These are phyloP conservation scores for Cladobotryum mycophilum DNA, from an alignment of 2,329 filamentous ascomycete species.

Conservation along the genomic window DNA sequence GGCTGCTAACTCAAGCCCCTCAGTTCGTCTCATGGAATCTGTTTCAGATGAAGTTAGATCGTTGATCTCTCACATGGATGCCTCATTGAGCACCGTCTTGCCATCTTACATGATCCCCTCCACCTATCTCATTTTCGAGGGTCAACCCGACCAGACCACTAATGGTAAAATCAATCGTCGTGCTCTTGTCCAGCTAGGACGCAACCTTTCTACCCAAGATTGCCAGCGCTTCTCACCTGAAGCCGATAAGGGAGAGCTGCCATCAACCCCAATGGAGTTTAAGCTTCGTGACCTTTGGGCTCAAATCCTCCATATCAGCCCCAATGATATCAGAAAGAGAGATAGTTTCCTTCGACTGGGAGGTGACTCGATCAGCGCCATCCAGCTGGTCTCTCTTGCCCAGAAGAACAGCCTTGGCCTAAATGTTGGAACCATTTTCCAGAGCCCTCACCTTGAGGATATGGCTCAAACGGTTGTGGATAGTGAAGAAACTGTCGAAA, in stretches of 20 bases:
- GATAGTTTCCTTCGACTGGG: constrained; percentile 14
- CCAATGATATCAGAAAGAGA: constrained; percentile 10
- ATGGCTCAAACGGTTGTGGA: background rate
- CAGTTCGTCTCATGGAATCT: background rate
- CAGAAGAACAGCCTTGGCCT: constrained; percentile 9
- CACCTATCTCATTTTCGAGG: constrained; percentile 1
- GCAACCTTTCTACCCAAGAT: background rate
- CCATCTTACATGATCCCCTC: constrained; percentile 8
- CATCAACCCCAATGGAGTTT: constrained; percentile 2
- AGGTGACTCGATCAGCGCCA: constrained; percentile 14
- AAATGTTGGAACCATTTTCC: constrained; percentile 12
- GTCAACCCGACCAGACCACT: constrained; percentile 5
- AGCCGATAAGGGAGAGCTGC: background rate
- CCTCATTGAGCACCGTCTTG: background rate
- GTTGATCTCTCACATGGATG: background rate
- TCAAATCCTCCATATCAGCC: background rate
- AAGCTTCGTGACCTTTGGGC: constrained; percentile 4
- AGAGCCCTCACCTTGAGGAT: constrained; percentile 6
- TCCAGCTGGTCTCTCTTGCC: constrained; percentile 11
- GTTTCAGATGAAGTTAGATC: too few species aligned
- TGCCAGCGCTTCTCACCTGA: background rate
- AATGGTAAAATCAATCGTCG: constrained; percentile 8
- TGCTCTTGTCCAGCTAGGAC: background rate
- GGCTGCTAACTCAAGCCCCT: background rate
- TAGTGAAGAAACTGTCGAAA: background rate